Evolutionary conservation across 768 basidiomycete species (phyloP).

Genomic region (Rhizopogon vulgaris): DNA sequence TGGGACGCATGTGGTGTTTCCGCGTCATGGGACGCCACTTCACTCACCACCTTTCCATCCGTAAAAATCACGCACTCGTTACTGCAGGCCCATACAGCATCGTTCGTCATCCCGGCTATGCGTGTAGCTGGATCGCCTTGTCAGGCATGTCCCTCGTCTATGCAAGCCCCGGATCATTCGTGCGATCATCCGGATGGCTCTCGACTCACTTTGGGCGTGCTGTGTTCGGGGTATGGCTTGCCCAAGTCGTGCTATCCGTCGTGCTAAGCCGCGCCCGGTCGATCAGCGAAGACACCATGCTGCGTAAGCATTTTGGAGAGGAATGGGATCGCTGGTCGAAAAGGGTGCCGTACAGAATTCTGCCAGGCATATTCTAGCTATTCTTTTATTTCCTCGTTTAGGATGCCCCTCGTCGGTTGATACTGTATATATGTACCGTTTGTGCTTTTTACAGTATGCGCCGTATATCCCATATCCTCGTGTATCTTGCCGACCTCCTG

Average conservation of each 20-base stretch:
- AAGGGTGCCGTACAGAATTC: constrained; percentile 19
- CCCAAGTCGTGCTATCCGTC: constrained; percentile 19
- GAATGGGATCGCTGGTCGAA: constrained; percentile 19
- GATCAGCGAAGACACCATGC: constrained; percentile 18
- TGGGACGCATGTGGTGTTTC: constrained; percentile 33
- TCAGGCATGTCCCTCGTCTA: constrained; percentile 26
- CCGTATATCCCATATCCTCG: too few species aligned
- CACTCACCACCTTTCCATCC: constrained; percentile 28
- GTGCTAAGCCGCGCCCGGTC: constrained; percentile 25
- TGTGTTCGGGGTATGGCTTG: constrained; percentile 22
- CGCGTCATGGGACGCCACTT: constrained; percentile 27
- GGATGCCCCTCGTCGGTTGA: too few species aligned
- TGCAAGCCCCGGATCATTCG: constrained; percentile 24
- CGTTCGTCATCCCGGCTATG: constrained; percentile 32
- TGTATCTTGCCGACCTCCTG: too few species aligned
- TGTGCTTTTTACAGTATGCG: too few species aligned
- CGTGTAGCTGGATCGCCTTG: constrained; percentile 16
- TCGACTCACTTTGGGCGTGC: constrained; percentile 10
- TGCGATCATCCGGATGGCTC: constrained; percentile 21
- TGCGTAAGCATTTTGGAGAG: constrained; percentile 14
- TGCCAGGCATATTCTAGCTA: constrained; percentile 21
- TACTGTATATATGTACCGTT: too few species aligned
- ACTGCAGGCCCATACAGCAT: constrained; percentile 29
- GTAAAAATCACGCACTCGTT: constrained; percentile 23
- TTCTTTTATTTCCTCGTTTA: background rate